phyloP scores from a whole-genome alignment of 768 basidiomycete species.

The Gautieria morchelliformis region DNA sequence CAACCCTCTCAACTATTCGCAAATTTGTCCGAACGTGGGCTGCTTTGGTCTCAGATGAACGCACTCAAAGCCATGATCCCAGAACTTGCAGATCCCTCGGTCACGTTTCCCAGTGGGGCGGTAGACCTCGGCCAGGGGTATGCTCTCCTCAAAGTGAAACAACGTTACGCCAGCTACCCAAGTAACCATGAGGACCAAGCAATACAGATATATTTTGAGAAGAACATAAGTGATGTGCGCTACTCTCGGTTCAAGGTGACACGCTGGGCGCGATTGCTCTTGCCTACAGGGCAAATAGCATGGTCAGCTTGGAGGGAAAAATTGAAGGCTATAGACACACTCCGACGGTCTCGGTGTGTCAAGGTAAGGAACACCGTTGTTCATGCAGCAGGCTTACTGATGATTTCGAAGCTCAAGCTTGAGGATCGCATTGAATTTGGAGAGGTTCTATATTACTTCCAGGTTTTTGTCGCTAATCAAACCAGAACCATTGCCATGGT shows the following conservation, averaged over 20 bases:
- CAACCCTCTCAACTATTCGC: constrained; percentile 13
- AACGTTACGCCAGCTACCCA: constrained; percentile 8
- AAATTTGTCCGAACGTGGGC: constrained; percentile 21
- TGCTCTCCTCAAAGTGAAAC: constrained; percentile 15
- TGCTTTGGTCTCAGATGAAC: constrained; percentile 16
- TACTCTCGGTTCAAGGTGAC: neutral
- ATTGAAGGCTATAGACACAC: constrained; percentile 4
- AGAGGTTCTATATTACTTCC: neutral
- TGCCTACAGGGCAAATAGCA: constrained; percentile 19
- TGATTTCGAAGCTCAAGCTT: neutral
- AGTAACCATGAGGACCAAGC: neutral
- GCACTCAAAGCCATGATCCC: constrained; percentile 16
- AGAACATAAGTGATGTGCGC: neutral
- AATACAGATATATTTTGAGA: neutral
- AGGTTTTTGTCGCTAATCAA: too few species aligned
- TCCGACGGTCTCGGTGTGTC: constrained; percentile 10
- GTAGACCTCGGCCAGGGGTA: constrained; percentile 17
- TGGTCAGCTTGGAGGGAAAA: constrained; percentile 14
- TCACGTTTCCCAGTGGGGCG: neutral
- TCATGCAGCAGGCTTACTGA: neutral
- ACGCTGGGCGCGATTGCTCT: constrained; percentile 15
- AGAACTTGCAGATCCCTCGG: neutral
- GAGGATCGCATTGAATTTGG: neutral
- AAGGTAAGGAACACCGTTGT: constrained; percentile 5
- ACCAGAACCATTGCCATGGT: too few species aligned